Percentiles rank a stretch among this genome's conserved stretches.
Evolutionary conservation across 2,329 filamentous ascomycete genomes (phyloP).

Genomic region (Aureobasidium mangrovei): DNA sequence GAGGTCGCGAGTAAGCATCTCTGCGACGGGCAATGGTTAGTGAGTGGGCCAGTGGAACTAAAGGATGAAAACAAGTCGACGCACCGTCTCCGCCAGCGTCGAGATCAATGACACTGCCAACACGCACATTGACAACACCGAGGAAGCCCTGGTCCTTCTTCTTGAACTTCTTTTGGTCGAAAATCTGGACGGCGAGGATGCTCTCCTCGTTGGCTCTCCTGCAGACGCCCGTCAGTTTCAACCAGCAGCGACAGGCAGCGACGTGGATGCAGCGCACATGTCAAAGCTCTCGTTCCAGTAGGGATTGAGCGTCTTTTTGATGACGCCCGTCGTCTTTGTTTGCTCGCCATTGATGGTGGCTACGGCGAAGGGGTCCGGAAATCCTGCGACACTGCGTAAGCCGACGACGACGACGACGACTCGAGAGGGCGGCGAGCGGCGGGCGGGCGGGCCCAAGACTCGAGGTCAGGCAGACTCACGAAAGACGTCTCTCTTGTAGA

Average conservation of each 20-base stretch:
- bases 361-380: constrained; percentile 95
- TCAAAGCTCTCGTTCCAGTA: constrained; percentile 99
- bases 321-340: constrained; percentile 94
- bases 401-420: neutral
- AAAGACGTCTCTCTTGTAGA: constrained; percentile 99
- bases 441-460: constrained; percentile 12
- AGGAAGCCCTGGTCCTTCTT: constrained; percentile 99
- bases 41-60: constrained; percentile 8
- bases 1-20: constrained; percentile 95
- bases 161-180: constrained; percentile 99
- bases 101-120: constrained; percentile 89
- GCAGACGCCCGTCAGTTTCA: constrained; percentile 16
- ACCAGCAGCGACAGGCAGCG: neutral
- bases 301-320: constrained; percentile 96
- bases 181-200: constrained; percentile 95
- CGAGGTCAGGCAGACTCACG: constrained; percentile 51
- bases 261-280: constrained; percentile 55
- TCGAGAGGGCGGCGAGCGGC: neutral
- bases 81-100: constrained; percentile 84
- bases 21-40: constrained; percentile 32
- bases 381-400: constrained; percentile 50
- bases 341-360: constrained; percentile 96
- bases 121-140: constrained; percentile 92
- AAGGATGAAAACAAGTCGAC: constrained; percentile 23
- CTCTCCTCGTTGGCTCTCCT: constrained; percentile 90